These are phyloP conservation scores for Carallia brachiata DNA, from an alignment of 345 rosid species.

Conservation along the genomic window DNA sequence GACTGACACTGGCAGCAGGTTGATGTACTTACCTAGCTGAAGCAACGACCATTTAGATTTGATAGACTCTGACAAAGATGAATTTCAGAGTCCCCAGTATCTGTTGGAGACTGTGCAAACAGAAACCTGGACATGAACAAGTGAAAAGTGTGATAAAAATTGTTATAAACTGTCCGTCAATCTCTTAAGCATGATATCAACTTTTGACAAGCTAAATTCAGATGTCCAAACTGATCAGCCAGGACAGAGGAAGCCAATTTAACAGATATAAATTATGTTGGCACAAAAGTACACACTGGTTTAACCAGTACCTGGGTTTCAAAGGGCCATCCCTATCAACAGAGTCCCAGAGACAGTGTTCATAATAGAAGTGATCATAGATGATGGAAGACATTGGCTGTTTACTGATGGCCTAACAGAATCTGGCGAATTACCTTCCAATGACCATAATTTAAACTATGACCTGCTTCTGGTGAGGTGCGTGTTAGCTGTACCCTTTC, in stretches of 20 bases:
- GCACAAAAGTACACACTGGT: not conserved
- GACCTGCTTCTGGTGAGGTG: slow-evolving; percentile 25
- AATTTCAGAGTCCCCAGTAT: slow-evolving; percentile 33
- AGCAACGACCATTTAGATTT: slow-evolving; percentile 70
- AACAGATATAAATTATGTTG: not conserved
- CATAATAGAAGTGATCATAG: slow-evolving; percentile 25
- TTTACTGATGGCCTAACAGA: slow-evolving; percentile 23
- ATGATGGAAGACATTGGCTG: slow-evolving; percentile 23
- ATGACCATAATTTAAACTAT: slow-evolving; percentile 25
- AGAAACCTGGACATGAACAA: slow-evolving; percentile 26
- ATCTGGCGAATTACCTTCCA: slow-evolving; percentile 30
- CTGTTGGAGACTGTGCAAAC: slow-evolving; percentile 23
- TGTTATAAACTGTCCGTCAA: not conserved
- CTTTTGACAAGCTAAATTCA: too few relatives aligned
- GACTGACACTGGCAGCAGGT: not conserved
- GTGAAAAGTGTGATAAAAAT: not conserved
- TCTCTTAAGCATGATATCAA: too few relatives aligned
- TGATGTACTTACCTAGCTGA: slow-evolving; percentile 51
- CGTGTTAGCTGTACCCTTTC: slow-evolving; percentile 14
- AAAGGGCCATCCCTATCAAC: slow-evolving; percentile 34
- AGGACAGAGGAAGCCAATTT: not conserved
- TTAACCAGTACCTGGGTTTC: slow-evolving; percentile 42
- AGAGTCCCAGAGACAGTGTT: slow-evolving; percentile 26
- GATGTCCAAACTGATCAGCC: too few relatives aligned
- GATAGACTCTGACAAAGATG: slow-evolving; percentile 66